Evolutionary conservation across 352 stramenopile genomes (phyloP).

Genomic region (Phytophthora cryptogea): DNA sequence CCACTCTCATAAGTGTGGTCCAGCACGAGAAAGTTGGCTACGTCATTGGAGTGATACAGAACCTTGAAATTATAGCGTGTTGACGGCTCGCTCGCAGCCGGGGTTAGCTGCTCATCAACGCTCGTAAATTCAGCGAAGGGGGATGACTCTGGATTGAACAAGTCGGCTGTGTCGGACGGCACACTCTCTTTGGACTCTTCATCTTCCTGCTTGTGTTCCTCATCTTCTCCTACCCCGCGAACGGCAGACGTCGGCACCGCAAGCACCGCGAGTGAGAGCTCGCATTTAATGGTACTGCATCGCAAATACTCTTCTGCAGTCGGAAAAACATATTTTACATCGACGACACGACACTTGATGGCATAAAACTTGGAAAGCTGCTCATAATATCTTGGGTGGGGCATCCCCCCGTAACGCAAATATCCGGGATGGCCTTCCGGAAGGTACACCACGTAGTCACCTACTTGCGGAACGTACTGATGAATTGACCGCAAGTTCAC

Average conservation of each 20-base stretch:
- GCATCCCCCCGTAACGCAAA: slow-evolving; percentile 39
- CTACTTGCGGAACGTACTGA: slow-evolving; percentile 81
- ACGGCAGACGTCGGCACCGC: slow-evolving; percentile 53
- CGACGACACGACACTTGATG: slow-evolving; percentile 75
- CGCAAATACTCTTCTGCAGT: slow-evolving; percentile 56
- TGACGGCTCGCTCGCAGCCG: slow-evolving; percentile 37
- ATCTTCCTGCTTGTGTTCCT: slow-evolving; percentile 51
- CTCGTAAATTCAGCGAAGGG: slow-evolving; percentile 70
- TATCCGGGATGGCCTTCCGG: slow-evolving; percentile 73
- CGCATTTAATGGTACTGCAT: slow-evolving; percentile 70
- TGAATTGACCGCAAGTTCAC: slow-evolving; percentile 51
- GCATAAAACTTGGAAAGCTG: slow-evolving; percentile 64
- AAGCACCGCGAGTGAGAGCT: slow-evolving; percentile 69
- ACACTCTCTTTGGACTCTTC: slow-evolving; percentile 30
- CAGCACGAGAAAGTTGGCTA: slow-evolving; percentile 87
- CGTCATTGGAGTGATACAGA: slow-evolving; percentile 75
- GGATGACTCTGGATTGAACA: slow-evolving; percentile 49
- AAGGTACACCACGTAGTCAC: slow-evolving; percentile 85
- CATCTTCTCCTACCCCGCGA: slow-evolving; percentile 5
- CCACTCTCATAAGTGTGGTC: slow-evolving; percentile 81
- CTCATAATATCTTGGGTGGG: slow-evolving; percentile 51
- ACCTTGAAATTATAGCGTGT: slow-evolving; percentile 69
- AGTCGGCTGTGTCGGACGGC: slow-evolving; percentile 11
- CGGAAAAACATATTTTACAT: slow-evolving; percentile 82
- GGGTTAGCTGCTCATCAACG: slow-evolving; percentile 63